phyloP scores from a whole-genome alignment of 2,329 filamentous ascomycete species.

The Trichoderma semiorbis region DNA sequence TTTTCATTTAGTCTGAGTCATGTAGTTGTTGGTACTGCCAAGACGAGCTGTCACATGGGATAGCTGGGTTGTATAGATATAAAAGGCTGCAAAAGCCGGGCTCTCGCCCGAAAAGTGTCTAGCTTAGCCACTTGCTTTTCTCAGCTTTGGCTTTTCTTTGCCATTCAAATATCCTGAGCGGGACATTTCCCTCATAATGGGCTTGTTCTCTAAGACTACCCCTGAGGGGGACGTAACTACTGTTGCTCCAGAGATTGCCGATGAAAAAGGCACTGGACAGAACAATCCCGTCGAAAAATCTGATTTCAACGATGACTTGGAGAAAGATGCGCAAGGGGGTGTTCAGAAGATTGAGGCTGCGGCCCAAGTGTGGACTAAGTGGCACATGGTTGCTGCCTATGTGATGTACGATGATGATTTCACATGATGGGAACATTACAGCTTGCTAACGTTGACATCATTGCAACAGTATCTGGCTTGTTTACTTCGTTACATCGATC shows the following conservation, averaged over 20 bases:
- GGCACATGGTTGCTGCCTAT: constrained; percentile 41
- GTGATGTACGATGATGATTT: constrained; percentile 33
- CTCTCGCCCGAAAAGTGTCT: constrained; percentile 3
- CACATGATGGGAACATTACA: background rate
- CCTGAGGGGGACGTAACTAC: background rate
- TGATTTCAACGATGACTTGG: background rate
- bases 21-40: background rate
- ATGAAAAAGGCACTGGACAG: background rate
- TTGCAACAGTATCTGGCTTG: constrained; percentile 36
- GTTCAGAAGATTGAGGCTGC: constrained; percentile 47
- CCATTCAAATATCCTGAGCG: background rate
- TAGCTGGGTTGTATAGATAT: background rate
- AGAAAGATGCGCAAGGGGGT: constrained; percentile 39
- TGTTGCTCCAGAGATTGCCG: background rate
- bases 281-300: constrained; percentile 28
- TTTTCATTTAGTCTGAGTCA: background rate
- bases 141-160: background rate
- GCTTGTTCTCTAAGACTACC: background rate
- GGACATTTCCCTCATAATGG: constrained; percentile 8
- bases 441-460: background rate
- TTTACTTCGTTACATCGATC: constrained; percentile 38
- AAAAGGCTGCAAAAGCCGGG: background rate
- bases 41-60: background rate
- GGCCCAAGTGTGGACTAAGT: constrained; percentile 36
- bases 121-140: background rate